Base-by-base conservation (phyloP, 257 asterid species). In the Handroanthus guayacan region DNA sequence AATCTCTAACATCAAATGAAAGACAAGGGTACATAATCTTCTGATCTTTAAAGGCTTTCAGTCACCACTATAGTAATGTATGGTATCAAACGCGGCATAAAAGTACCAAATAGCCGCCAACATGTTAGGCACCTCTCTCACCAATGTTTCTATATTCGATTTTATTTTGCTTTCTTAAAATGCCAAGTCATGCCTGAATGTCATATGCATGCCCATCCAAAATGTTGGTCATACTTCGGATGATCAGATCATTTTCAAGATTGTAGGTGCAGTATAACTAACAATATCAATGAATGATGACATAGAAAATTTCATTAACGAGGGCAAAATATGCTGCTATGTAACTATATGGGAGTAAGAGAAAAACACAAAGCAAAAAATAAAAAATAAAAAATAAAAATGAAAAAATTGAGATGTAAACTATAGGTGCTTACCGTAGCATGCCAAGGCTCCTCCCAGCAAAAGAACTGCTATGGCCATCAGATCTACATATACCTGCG, bases 401-500 rank as follows among this genome's bases (percentile, higher is more conserved):
- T 2, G 0, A 67, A 60, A 54, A 16, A 41, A 52, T 17, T 56
- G 48, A 41, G 62, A n/a, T 8, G 25, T 48, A 52, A 25, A 11
- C 2, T 16, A 48, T 20, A 4, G 64, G 69, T 52, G 63, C 89
- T 81, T 64, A 91, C 96, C 97, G 25, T 89, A 89, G 83, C 90
- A 85, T 66, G 97, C 97, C 87, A 91, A 81, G 69, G 91, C 91
- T 83, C 86, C 92, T 83, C 96, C 97, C 39, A 89, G 81, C 67
- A 83, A 75, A 70, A 91, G 81, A 81, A 84, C 84, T 64, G 92
- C 82, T 63, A 86, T 3, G 9, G 96, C 85, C 17, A 86, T 86
- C 72, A 89, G 86, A 83, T 88, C 96, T 67, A 87, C 91, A 55
- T 89, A 89, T 60, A 91, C 90, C 95, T 91, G 97, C 82, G 74